Conservation (phyloP, 805 yeast species). For the Yarrowia deformans region DNA sequence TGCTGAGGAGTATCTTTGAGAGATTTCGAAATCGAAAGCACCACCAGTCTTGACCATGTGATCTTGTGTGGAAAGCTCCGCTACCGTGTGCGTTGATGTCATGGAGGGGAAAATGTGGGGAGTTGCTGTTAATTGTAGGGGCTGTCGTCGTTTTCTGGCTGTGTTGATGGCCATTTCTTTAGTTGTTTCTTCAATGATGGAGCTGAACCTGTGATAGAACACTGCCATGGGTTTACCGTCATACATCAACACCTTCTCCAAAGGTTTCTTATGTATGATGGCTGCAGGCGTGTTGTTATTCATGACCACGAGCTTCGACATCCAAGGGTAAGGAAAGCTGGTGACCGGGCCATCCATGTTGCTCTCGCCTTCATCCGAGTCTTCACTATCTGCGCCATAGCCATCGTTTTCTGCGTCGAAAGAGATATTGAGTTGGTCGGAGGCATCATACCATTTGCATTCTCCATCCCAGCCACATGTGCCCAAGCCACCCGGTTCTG, state of each 20-base stretch:
- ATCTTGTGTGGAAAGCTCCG: background rate
- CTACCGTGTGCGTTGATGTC: background rate
- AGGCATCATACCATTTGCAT: background rate
- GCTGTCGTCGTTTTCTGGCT: background rate
- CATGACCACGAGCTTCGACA: background rate
- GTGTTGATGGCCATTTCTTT: background rate
- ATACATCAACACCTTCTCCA: background rate
- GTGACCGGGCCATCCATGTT: background rate
- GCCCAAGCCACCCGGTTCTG: background rate
- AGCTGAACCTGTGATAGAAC: slow-evolving; percentile 2
- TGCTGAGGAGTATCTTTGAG: background rate
- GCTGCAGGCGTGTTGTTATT: background rate
- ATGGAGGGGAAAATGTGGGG: background rate
- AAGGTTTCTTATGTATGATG: background rate
- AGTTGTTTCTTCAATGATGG: background rate
- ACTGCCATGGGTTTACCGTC: background rate
- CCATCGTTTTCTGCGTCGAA: background rate
- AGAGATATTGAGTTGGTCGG: background rate
- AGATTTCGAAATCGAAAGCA: background rate
- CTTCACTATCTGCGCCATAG: background rate
- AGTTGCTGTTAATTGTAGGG: background rate
- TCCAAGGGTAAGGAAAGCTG: slow-evolving; percentile 6
- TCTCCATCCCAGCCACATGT: background rate
- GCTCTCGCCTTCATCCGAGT: background rate
- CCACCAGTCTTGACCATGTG: background rate